phyloP scores from a whole-genome alignment of 2,329 filamentous ascomycete genomes.

The Nemania sp. region DNA sequence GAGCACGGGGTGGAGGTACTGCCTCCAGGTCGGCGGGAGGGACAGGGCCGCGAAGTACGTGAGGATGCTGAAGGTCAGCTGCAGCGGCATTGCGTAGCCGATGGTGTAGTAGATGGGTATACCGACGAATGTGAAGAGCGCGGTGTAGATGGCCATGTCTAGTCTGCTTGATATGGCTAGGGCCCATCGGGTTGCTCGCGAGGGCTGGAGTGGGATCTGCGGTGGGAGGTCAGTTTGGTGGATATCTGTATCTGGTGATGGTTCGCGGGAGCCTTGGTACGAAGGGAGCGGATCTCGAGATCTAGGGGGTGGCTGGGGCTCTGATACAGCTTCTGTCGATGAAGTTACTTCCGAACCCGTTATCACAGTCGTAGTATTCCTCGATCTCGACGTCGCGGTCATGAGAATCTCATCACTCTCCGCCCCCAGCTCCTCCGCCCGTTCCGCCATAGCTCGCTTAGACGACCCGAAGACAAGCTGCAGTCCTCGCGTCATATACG shows the following conservation, averaged over 20 bases:
- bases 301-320: conserved; percentile 34
- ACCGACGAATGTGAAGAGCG: conserved; percentile 63
- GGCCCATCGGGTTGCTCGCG: conserved; percentile 64
- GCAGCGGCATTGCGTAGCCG: conserved; percentile 64
- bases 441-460: conserved; percentile 57
- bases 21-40: conserved; percentile 61
- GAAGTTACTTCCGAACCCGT: conserved; percentile 32
- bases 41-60: conserved; percentile 63
- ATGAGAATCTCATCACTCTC: conserved; percentile 63
- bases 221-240: conserved; percentile 44
- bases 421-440: conserved; percentile 63
- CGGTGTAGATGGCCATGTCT: conserved; percentile 59
- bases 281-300: conserved; percentile 29
- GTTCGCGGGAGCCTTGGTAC: conserved; percentile 25
- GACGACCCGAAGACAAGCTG: conserved; percentile 64
- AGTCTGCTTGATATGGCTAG: conserved; percentile 59
- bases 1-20: conserved; percentile 69
- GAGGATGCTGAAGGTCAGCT: conserved; percentile 62
- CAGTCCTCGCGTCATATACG: conserved; percentile 61
- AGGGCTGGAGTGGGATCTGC: conserved; percentile 58
- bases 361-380: conserved; percentile 27
- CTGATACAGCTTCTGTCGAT: conserved; percentile 27
- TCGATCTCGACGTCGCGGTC: conserved; percentile 34
- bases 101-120: conserved; percentile 66
- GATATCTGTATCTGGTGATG: conserved; percentile 3